A percentile compares a stretch with the other conserved stretches of the same genome.
Evolutionary conservation across 345 rosid species (phyloP).

Genomic region (Theobroma cacao): DNA sequence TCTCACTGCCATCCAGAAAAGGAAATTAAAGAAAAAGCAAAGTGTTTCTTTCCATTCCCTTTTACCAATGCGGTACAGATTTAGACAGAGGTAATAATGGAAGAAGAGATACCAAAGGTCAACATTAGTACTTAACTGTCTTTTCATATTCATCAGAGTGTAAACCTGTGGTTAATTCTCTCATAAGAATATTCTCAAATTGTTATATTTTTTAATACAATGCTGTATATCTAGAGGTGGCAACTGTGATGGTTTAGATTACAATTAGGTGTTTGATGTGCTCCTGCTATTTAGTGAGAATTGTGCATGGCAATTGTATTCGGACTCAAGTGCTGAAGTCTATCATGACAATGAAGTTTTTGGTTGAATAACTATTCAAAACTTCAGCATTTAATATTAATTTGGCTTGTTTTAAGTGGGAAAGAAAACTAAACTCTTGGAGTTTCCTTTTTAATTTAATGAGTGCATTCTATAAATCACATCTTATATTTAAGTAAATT

Average conservation of each 20-base stretch:
- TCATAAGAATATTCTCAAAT: not conserved
- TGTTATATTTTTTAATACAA: not conserved
- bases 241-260: not conserved
- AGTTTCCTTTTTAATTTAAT: not conserved
- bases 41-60: not conserved
- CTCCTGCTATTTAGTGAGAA: not conserved
- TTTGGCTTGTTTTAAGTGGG: not conserved
- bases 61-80: not conserved
- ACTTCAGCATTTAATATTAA: not conserved
- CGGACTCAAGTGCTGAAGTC: not conserved
- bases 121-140: not conserved
- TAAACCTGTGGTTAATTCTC: not conserved
- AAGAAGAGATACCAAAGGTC: not conserved
- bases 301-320: not conserved
- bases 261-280: not conserved
- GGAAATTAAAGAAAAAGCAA: not conserved
- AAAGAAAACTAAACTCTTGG: not conserved
- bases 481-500: not conserved
- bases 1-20: not conserved
- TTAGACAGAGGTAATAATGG: not conserved
- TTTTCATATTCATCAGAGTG: not conserved
- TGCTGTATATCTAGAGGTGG: not conserved
- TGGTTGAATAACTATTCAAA: not conserved
- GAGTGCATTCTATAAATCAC: not conserved
- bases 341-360: not conserved